These are phyloP conservation scores for Starmerella bombicola DNA, from an alignment of 805 yeast genomes.

Conservation along the genomic window DNA sequence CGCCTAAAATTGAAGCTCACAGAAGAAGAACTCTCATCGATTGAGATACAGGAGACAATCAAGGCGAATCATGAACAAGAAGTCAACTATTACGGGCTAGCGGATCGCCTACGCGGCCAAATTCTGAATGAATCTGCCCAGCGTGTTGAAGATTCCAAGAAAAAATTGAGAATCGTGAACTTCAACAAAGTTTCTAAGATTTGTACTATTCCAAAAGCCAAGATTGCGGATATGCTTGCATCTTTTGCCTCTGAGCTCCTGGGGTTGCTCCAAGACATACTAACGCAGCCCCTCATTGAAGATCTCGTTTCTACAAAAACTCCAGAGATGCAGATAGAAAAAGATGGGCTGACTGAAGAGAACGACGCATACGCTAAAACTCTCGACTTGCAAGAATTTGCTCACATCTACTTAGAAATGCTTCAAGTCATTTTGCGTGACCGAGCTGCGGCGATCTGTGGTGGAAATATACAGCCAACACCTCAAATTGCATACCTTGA, in stretches of 20 bases:
- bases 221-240: conserved; percentile 13
- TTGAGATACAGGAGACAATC: conserved; percentile 16
- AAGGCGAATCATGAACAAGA: conserved; percentile 35
- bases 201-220: conserved; percentile 8
- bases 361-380: conserved; percentile 73
- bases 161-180: conserved; percentile 7
- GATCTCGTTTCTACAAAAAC: conserved; percentile 4
- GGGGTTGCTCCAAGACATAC: conserved; percentile 7
- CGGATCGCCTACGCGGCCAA: conserved; percentile 47
- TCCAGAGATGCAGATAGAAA: conserved; percentile 30
- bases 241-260: conserved; percentile 8
- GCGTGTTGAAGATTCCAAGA: conserved; percentile 19
- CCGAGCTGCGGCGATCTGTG: conserved; percentile 33
- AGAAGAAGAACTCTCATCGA: conserved; percentile 11
- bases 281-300: conserved; percentile 18
- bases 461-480: conserved; percentile 21
- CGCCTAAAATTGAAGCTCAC: conserved; percentile 9
- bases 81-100: conserved; percentile 41
- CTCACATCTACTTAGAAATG: conserved; percentile 30
- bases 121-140: conserved; percentile 35
- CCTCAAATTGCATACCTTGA: background rate
- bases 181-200: conserved; percentile 3
- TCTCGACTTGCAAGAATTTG: conserved; percentile 60
- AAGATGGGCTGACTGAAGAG: conserved; percentile 40
- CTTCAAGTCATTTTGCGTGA: conserved; percentile 31